phyloP scores from a whole-genome alignment of 176 grass and related monocot species.

The Microstegium vimineum region DNA sequence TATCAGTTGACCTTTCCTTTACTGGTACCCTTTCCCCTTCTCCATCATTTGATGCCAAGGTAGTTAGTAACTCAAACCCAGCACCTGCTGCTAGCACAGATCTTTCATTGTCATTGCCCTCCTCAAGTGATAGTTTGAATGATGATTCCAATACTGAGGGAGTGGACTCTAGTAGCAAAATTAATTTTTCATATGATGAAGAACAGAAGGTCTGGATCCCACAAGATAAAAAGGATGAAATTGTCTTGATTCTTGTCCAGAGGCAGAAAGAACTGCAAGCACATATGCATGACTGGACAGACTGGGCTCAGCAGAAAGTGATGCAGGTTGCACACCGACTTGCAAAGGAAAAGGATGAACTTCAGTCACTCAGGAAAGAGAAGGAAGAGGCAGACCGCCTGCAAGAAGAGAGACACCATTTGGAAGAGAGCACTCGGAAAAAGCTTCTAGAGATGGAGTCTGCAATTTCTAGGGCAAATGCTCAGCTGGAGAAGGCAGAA shows the following conservation, averaged over 20 bases:
- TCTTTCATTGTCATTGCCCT: slow-evolving; percentile 61
- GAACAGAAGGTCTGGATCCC: slow-evolving; percentile 59
- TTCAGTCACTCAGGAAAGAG: slow-evolving; percentile 71
- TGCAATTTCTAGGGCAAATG: slow-evolving; percentile 64
- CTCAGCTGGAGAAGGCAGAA: slow-evolving; percentile 70
- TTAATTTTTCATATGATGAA: slow-evolving; percentile 46
- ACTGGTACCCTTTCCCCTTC: slow-evolving; percentile 38
- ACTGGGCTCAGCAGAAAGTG: slow-evolving; percentile 97
- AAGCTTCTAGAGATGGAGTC: slow-evolving; percentile 93
- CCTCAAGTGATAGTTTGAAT: slow-evolving; percentile 36
- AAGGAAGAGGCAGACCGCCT: slow-evolving; percentile 57
- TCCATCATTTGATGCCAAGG: slow-evolving; percentile 50
- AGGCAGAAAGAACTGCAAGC: slow-evolving; percentile 73
- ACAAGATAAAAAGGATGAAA: slow-evolving; percentile 79
- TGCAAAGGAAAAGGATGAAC: slow-evolving; percentile 78
- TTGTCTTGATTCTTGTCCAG: slow-evolving; percentile 67
- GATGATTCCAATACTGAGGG: slow-evolving; percentile 34
- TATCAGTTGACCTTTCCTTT: slow-evolving; percentile 69
- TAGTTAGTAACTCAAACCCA: slow-evolving; percentile 18
- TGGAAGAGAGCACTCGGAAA: slow-evolving; percentile 82
- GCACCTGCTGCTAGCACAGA: slow-evolving; percentile 58
- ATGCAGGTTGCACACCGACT: slow-evolving; percentile 88
- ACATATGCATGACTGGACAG: slow-evolving; percentile 72
- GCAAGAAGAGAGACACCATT: slow-evolving; percentile 67
- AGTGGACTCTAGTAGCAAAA: slow-evolving; percentile 42